Conservation (phyloP, 2,329 filamentous ascomycete genomes). For the Phoma herbarum region DNA sequence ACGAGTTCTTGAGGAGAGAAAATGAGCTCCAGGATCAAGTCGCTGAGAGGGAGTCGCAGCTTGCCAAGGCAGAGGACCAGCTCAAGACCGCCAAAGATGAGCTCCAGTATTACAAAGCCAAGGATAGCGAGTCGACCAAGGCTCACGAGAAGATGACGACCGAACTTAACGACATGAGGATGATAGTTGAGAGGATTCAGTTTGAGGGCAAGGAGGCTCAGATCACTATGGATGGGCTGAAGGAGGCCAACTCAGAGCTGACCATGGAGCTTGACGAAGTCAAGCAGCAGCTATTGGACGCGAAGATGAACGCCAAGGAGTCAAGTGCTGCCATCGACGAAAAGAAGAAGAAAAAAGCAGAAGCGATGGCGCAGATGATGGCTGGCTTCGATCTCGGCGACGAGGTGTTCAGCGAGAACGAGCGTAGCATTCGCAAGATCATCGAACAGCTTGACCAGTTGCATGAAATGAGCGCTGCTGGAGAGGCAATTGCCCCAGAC, state of each 20-base stretch:
- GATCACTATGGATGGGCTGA: constrained; percentile 97
- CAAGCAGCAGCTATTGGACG: constrained; percentile 94
- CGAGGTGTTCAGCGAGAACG: constrained; percentile 93
- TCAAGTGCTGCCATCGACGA: constrained; percentile 89
- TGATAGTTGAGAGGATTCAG: constrained; percentile 93
- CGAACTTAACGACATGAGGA: constrained; percentile 91
- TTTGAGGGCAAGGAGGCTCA: constrained; percentile 97
- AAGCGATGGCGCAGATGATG: constrained; percentile 99
- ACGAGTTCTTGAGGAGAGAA: constrained; percentile 92
- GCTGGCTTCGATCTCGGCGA: constrained; percentile 94
- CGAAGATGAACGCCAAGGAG: constrained; percentile 96
- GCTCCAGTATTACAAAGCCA: constrained; percentile 83
- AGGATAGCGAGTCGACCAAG: constrained; percentile 81
- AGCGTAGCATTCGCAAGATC: constrained; percentile 81
- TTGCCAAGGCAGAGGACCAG: constrained; percentile 80
- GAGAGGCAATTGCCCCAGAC: constrained; percentile 82
- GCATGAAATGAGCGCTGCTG: constrained; percentile 76
- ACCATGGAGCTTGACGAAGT: constrained; percentile 92
- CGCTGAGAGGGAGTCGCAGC: constrained; percentile 86
- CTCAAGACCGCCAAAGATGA: constrained; percentile 88
- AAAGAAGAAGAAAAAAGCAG: constrained; percentile 98
- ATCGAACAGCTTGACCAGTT: constrained; percentile 85
- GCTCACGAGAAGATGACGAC: constrained; percentile 87
- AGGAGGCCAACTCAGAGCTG: constrained; percentile 93
- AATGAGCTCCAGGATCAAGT: constrained; percentile 98